Evolutionary conservation across 2,329 filamentous ascomycete species (phyloP).

Genomic region (Sporothrix inflata): DNA sequence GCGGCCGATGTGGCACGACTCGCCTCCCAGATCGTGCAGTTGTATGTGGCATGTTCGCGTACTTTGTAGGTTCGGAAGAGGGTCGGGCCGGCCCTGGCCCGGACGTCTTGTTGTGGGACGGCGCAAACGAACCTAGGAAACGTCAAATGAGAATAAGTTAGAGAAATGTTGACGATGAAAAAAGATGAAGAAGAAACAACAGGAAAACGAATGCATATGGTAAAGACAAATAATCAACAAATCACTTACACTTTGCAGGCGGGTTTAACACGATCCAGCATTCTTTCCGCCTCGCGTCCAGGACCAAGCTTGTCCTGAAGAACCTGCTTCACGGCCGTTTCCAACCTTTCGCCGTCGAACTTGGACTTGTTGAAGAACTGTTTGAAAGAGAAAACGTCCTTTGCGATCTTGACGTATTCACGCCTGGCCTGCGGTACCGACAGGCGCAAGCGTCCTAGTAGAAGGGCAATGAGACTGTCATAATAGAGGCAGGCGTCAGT

Average conservation of each 20-base stretch:
- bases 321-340: neutral
- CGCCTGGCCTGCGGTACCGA: neutral
- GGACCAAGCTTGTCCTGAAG: neutral
- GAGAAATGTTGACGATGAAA: neutral
- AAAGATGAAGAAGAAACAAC: neutral
- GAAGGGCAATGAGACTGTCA: constrained; percentile 11
- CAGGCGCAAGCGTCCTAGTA: constrained; percentile 7
- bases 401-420: constrained; percentile 1
- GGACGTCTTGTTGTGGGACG: neutral
- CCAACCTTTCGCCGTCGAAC: neutral
- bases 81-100: neutral
- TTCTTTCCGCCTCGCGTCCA: neutral
- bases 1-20: neutral
- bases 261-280: neutral
- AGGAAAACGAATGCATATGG: too few species aligned
- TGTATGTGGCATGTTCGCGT: neutral
- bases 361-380: neutral
- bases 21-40: constrained; percentile 8
- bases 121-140: constrained; percentile 2
- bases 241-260: constrained; percentile 1
- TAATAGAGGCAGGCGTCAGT: neutral
- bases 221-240: too few species aligned
- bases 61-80: constrained; percentile 11
- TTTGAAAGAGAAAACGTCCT: neutral
- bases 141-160: too few species aligned